Base-by-base conservation (phyloP, 1,284 basidiomycete species). In the Puccinia coronata region DNA sequence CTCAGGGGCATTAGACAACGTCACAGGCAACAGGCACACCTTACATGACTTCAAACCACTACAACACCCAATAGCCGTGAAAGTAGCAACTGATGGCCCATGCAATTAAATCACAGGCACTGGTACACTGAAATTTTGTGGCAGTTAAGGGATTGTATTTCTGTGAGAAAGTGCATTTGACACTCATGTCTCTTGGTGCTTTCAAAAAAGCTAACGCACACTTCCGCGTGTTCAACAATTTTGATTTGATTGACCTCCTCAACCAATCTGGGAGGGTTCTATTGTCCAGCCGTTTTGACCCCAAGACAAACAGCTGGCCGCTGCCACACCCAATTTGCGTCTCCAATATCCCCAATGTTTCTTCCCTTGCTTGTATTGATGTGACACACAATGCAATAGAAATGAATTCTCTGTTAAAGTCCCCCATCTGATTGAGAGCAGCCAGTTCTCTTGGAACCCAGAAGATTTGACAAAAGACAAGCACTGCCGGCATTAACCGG, bases 151-250 rank as follows among this genome's bases (percentile, higher is more conserved):
- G 36, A 9, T 47, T 72, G 11, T 72, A 28, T 14, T 72, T 31
- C 51, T 72, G 70, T 72, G 49, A 72, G 49, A n/a, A 53, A 47
- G 70, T 49, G 2, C n/a, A n/a, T 1, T 36, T 12, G 6, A 72
- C 70, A 6, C 49, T 72, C 11, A 5, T 72, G 6, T 72, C 70
- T 14, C 23, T 36, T n/a, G 47, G 47, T 4, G 3, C 65, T 8
- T 67, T 67, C 57, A 61, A 61, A 31, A 31, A 61, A 36, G 28
- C 57, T 34, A 36, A 36, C 20, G 57, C 5, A 18, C 9, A 18
- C 2, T 61, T 61, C 57, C 5, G 9, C 1, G 31, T 34, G 1
- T 14, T 6, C 5, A 25, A 25, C 25, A 57, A 57, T 14, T 57
- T 57, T 28, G n/a, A 57, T 25, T 6, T 25, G n/a, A 61, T 61